Conservation (phyloP, 139 green algal species). For the Spirogloea muscicola region DNA sequence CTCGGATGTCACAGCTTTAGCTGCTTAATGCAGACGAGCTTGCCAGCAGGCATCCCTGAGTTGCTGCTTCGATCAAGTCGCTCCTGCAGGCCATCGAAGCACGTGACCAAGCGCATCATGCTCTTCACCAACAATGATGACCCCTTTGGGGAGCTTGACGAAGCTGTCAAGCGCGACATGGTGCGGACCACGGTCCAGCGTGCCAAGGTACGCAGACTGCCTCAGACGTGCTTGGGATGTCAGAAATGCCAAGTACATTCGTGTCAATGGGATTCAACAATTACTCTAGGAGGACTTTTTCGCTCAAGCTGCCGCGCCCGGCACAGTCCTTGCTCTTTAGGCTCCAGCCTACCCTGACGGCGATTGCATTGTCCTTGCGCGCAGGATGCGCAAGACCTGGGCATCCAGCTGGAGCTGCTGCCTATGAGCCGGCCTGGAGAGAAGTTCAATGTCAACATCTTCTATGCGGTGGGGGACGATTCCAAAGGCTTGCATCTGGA, state of each 20-base stretch:
- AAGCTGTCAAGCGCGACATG: slow-evolving; percentile 4
- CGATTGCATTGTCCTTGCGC: neutral
- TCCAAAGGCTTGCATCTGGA: too few relatives aligned
- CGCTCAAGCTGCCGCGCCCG: too few relatives aligned
- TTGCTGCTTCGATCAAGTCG: neutral
- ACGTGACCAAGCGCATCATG: slow-evolving; percentile 27
- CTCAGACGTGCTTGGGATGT: too few relatives aligned
- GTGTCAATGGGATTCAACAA: too few relatives aligned
- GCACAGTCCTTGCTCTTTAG: too few relatives aligned
- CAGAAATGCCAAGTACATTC: too few relatives aligned
- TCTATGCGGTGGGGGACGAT: slow-evolving; percentile 21
- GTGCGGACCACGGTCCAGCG: slow-evolving; percentile 10
- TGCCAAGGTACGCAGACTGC: neutral
- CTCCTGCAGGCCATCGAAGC: slow-evolving; percentile 4
- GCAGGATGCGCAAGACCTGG: slow-evolving; percentile 17
- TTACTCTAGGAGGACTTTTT: too few relatives aligned
- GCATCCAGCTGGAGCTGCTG: slow-evolving; percentile 21
- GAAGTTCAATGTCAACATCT: slow-evolving; percentile 32
- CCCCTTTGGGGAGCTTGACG: slow-evolving; percentile 20
- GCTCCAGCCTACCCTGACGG: too few relatives aligned
- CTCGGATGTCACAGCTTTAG: neutral
- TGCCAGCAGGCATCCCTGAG: too few relatives aligned
- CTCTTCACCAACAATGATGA: slow-evolving; percentile 45
- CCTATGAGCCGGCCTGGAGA: slow-evolving; percentile 35
- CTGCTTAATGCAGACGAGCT: neutral